phyloP scores from a whole-genome alignment of 768 basidiomycete genomes.

The Astraeus odoratus region DNA sequence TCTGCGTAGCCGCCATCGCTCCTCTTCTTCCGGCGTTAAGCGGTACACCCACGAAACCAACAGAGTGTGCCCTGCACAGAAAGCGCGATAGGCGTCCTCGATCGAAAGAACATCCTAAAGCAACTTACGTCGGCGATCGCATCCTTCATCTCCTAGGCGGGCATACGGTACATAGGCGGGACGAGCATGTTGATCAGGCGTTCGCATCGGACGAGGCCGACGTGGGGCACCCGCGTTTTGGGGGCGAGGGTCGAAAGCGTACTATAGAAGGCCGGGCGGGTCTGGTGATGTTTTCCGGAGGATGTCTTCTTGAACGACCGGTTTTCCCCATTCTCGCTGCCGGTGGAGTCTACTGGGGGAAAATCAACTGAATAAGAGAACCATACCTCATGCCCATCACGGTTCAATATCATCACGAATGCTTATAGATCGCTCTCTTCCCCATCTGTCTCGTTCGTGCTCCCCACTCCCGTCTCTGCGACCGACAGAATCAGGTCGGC shows the following conservation, averaged over 20 bases:
- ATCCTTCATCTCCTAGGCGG: slow-evolving; percentile 73
- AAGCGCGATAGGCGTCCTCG: not conserved
- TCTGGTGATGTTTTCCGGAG: slow-evolving; percentile 51
- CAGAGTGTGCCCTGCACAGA: slow-evolving; percentile 54
- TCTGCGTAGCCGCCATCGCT: slow-evolving; percentile 36
- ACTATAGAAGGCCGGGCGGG: slow-evolving; percentile 41
- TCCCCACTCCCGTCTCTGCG: slow-evolving; percentile 76
- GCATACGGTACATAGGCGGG: slow-evolving; percentile 89
- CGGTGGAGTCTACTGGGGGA: not conserved
- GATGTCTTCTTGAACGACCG: slow-evolving; percentile 71
- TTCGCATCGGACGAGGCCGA: slow-evolving; percentile 84
- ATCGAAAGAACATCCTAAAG: slow-evolving; percentile 1
- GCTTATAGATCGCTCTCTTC: slow-evolving; percentile 70
- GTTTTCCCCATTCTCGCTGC: slow-evolving; percentile 42
- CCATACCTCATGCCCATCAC: slow-evolving; percentile 55
- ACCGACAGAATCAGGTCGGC: slow-evolving; percentile 75
- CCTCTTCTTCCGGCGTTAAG: slow-evolving; percentile 62
- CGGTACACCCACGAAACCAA: slow-evolving; percentile 77
- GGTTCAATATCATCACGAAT: slow-evolving; percentile 76
- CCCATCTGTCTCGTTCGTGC: slow-evolving; percentile 83
- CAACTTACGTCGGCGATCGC: slow-evolving; percentile 56
- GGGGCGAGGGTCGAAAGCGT: slow-evolving; percentile 48
- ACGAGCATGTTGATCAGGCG: slow-evolving; percentile 94
- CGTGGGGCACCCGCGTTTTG: slow-evolving; percentile 34
- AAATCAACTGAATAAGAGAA: not conserved